Conservation (phyloP, 2,329 filamentous ascomycete genomes). For the Penicillium sp. region DNA sequence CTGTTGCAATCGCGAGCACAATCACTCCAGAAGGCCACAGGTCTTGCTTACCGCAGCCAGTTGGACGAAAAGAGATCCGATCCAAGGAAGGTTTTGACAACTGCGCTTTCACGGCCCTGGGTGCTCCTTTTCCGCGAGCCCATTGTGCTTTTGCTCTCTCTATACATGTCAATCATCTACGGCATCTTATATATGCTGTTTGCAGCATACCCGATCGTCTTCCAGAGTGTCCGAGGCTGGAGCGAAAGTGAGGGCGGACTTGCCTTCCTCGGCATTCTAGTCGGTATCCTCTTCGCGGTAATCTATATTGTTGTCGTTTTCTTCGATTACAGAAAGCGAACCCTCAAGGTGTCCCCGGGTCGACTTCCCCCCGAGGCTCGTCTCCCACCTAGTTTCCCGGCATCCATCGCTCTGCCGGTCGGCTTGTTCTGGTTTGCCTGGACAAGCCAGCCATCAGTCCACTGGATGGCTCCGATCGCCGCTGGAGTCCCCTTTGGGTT, state of each 20-base stretch:
- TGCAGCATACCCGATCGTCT: constrained; percentile 66
- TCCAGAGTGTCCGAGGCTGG: constrained; percentile 61
- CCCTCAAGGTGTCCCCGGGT: constrained; percentile 41
- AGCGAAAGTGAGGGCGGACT: constrained; percentile 60
- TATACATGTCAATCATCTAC: constrained; percentile 59
- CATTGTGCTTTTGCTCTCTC: constrained; percentile 63
- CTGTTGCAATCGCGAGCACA: constrained; percentile 55
- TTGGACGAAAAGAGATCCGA: constrained; percentile 34
- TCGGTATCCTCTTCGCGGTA: constrained; percentile 65
- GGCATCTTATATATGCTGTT: constrained; percentile 56
- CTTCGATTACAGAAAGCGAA: constrained; percentile 50
- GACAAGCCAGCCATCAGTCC: constrained; percentile 60
- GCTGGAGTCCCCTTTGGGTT: constrained; percentile 57
- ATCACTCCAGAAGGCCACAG: constrained; percentile 54
- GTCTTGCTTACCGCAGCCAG: constrained; percentile 32
- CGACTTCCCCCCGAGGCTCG: constrained; percentile 68
- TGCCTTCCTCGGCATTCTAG: constrained; percentile 67
- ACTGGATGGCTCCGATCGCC: constrained; percentile 56
- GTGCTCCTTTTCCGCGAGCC: constrained; percentile 69
- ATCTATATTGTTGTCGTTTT: constrained; percentile 59
- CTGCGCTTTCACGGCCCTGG: constrained; percentile 64
- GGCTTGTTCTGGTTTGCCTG: constrained; percentile 70
- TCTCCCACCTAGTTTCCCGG: constrained; percentile 63
- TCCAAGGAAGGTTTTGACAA: constrained; percentile 37
- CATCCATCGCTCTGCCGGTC: constrained; percentile 62